phyloP scores from a whole-genome alignment of 2,329 filamentous ascomycete species.

The Colletotrichum viniferum region DNA sequence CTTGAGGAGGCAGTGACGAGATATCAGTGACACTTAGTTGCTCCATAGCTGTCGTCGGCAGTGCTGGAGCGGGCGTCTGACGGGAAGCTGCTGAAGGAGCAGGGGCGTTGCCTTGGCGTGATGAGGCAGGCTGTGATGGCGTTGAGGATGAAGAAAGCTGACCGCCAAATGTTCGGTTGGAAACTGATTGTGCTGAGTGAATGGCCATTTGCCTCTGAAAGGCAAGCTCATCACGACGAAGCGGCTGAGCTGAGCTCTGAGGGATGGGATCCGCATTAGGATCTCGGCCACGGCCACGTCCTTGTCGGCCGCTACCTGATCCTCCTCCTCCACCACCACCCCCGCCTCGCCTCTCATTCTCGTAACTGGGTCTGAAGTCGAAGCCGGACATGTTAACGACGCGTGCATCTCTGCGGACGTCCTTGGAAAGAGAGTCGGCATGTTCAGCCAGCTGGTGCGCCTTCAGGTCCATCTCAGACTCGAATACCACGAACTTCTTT shows the following conservation, averaged over 20 bases:
- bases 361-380: conserved; percentile 76
- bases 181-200: conserved; percentile 82
- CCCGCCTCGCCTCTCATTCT: conserved; percentile 59
- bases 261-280: conserved; percentile 84
- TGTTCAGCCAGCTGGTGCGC: conserved; percentile 89
- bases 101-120: conserved; percentile 18
- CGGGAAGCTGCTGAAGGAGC: not conserved
- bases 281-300: conserved; percentile 73
- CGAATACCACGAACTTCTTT: conserved; percentile 98
- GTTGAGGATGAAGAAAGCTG: conserved; percentile 67
- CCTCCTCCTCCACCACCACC: conserved; percentile 46
- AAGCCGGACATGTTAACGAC: conserved; percentile 88
- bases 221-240: conserved; percentile 86
- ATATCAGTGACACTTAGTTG: conserved; percentile 56
- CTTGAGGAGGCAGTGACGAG: conserved; percentile 69
- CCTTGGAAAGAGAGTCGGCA: conserved; percentile 79
- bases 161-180: conserved; percentile 83
- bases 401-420: conserved; percentile 80
- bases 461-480: conserved; percentile 92
- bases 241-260: conserved; percentile 75
- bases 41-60: conserved; percentile 44
- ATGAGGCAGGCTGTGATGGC: conserved; percentile 31
- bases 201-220: conserved; percentile 93
- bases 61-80: conserved; percentile 20
- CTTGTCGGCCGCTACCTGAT: conserved; percentile 34